Evolutionary conservation across 2,329 filamentous ascomycete species (phyloP).

Genomic region (Aspergillus ochraceus): DNA sequence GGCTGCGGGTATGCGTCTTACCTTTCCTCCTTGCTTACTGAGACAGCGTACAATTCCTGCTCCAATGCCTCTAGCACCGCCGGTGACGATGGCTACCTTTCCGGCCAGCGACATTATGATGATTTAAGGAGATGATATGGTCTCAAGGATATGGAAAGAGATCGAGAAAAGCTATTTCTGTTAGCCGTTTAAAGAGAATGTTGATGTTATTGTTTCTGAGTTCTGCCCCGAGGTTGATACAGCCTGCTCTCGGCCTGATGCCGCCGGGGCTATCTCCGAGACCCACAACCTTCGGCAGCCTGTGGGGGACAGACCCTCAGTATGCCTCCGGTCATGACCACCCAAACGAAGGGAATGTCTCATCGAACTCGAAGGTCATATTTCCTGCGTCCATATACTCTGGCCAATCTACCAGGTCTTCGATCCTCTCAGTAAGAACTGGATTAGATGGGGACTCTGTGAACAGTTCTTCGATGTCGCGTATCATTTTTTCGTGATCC

Average conservation of each 20-base stretch:
- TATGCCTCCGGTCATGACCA: no score
- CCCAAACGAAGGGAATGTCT: no score
- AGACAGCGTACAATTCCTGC: slow-evolving; percentile 16
- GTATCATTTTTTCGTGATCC: slow-evolving; percentile 8
- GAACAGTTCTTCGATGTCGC: slow-evolving; percentile 16
- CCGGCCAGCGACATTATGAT: slow-evolving; percentile 18
- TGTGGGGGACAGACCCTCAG: no score
- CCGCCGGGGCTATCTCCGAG: not conserved
- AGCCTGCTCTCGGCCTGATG: not conserved
- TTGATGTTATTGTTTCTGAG: no score
- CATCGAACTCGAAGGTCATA: no score
- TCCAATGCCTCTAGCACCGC: slow-evolving; percentile 19
- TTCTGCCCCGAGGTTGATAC: not conserved
- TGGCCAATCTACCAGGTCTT: no score
- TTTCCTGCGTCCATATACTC: no score
- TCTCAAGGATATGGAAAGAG: not conserved
- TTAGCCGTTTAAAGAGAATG: no score
- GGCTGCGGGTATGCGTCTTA: not conserved
- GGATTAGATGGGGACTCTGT: no score
- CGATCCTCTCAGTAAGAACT: no score
- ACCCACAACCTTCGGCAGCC: no score
- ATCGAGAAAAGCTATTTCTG: no score
- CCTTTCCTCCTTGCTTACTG: slow-evolving; percentile 15
- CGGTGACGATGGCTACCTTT: slow-evolving; percentile 21
- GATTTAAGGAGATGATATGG: not conserved